Percentiles rank a stretch among this genome's conserved stretches.
phyloP scores from a whole-genome alignment of 305 asterid species.

The Fraxinus floribunda region DNA sequence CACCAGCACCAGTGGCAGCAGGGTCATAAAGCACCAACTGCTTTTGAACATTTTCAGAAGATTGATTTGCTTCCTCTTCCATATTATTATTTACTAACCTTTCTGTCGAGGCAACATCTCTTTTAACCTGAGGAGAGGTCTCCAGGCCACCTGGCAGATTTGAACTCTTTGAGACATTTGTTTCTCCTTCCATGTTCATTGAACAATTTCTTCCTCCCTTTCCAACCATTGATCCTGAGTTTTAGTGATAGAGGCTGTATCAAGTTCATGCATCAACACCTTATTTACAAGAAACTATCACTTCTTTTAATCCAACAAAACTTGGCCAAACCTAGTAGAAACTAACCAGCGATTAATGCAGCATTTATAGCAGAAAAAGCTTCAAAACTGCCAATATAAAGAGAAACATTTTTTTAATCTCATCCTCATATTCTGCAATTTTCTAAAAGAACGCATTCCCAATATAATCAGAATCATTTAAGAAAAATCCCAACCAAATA shows the following conservation, averaged over 20 bases:
- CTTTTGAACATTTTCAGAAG: slow-evolving; percentile 44
- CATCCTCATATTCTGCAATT: not conserved
- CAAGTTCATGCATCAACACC: slow-evolving; percentile 30
- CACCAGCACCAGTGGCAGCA: slow-evolving; percentile 31
- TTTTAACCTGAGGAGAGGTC: slow-evolving; percentile 26
- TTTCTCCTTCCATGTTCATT: slow-evolving; percentile 28
- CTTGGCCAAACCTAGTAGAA: slow-evolving; percentile 5
- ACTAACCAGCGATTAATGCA: not conserved
- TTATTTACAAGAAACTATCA: not conserved
- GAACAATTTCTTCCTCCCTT: slow-evolving; percentile 29
- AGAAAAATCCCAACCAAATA: not conserved
- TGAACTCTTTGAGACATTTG: slow-evolving; percentile 27
- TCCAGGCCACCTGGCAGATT: slow-evolving; percentile 26
- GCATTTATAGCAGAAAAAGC: slow-evolving; percentile 9
- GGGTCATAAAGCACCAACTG: slow-evolving; percentile 71
- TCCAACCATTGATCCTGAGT: slow-evolving; percentile 35
- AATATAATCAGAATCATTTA: not conserved
- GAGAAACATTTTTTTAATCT: slow-evolving; percentile 4
- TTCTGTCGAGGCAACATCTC: slow-evolving; percentile 27
- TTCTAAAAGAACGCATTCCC: not conserved
- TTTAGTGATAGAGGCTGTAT: slow-evolving; percentile 35
- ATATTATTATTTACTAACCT: slow-evolving; percentile 31
- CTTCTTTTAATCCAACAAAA: not conserved
- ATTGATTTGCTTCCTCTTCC: slow-evolving; percentile 35
- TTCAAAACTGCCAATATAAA: slow-evolving; percentile 22